Evolutionary conservation across 768 basidiomycete species (phyloP), one percentile per base, ranked within the genome.

Genomic region (Trametes cinnabarina): DNA sequence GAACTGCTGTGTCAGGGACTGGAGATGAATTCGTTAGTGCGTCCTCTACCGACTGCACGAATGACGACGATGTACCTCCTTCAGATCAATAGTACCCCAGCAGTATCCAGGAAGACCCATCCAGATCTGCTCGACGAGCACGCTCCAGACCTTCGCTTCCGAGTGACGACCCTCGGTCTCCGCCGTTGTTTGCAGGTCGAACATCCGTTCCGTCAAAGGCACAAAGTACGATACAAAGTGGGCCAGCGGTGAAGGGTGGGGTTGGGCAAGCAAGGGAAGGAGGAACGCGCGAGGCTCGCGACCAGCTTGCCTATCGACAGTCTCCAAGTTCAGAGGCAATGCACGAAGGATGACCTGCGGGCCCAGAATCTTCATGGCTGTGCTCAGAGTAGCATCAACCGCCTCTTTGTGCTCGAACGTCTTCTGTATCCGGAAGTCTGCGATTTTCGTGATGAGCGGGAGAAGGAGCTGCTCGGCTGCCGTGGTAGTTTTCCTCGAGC

Each of bases 91-190:
- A 12, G 90, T 80, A 23, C 85, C 85, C 69, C 87, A 85, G 71
- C 94, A 96, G 74, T 98, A 99, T 1, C 94, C 94, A 6, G 85
- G 84, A 39, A 98, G 81, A 23, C 95, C 92, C 23, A 84, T 79
- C 97, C 97, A 99, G 19, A 96, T 84, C 71, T 99, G 97, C 10
- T 88, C 86, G 22, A 98, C 86, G 43, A 98, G 81, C 11, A 96
- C 94, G 62, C 85, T 90, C 92, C 94, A 99, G 35, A 98, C 87
- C 73, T 98, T 99, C 14, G 89, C 90, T 72, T 98, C 94, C 0
- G 90, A 86, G 49, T 80, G 81, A 35, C 86, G 83, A 12, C 82
- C 84, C 53, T 87, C 87, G 7, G 78, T 75, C 62, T 91, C 90
- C 0, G 93, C 90, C 15, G 81, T 86, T 58, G 90, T 85, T 68